Conservation (phyloP, 192 early-diverging fungal species). For the Bifiguratus adelaidae region DNA sequence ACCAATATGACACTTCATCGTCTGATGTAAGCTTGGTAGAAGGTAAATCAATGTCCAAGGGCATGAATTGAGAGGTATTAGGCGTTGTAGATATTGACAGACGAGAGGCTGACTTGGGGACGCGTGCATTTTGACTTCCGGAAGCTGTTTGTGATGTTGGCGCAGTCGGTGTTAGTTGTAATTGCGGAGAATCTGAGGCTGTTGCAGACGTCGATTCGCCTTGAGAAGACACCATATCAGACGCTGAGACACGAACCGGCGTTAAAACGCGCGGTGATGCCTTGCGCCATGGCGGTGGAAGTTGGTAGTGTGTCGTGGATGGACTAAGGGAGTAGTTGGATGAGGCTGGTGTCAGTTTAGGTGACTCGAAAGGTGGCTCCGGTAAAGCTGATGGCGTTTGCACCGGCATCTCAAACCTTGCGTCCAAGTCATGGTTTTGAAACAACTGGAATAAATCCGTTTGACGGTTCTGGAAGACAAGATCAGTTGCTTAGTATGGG, state of each 20-base stretch:
- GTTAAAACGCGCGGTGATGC: background rate
- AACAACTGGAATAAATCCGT: background rate
- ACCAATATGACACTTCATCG: background rate
- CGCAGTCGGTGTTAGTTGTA: background rate
- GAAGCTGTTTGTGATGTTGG: background rate
- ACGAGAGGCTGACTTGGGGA: background rate
- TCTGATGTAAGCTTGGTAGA: background rate
- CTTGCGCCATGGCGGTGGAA: background rate
- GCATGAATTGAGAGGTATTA: background rate
- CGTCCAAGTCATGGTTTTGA: background rate
- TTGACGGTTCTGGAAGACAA: too few species aligned
- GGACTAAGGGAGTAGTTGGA: constrained; percentile 7
- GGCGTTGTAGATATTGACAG: background rate
- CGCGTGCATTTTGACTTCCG: background rate
- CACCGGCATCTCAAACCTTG: background rate
- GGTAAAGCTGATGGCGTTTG: background rate
- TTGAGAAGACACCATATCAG: background rate
- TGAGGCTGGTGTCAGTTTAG: constrained; percentile 1
- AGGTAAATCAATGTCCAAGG: background rate
- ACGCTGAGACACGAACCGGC: background rate
- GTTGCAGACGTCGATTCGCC: background rate
- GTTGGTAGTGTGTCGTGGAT: constrained; percentile 5
- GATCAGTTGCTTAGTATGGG: background rate
- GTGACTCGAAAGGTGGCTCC: constrained; percentile 2
- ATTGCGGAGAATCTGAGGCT: background rate